These are phyloP conservation scores for Panicum virgatum DNA, from an alignment of 202 grass and related monocot genomes.

Conservation along the genomic window DNA sequence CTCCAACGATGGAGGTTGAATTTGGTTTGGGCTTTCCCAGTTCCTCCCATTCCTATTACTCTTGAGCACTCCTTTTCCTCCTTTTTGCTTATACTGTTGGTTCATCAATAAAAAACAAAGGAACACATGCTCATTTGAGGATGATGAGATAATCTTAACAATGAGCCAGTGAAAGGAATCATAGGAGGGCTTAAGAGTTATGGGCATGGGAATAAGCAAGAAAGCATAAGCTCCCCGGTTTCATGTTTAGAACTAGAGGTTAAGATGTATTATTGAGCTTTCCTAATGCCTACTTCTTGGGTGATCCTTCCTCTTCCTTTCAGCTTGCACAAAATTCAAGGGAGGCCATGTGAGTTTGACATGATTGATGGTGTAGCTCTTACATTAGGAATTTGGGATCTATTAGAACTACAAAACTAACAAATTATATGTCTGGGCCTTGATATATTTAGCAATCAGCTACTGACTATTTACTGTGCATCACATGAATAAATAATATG, in stretches of 20 bases:
- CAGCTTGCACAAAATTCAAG: background rate
- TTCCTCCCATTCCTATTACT: conserved; percentile 32
- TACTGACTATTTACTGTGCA: background rate
- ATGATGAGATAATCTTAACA: background rate
- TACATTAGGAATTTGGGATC: background rate
- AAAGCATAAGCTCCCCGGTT: background rate
- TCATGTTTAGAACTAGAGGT: background rate
- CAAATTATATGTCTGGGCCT: no score
- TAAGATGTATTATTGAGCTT: background rate
- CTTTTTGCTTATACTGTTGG: conserved; percentile 10
- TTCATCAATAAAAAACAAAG: background rate
- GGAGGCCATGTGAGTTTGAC: background rate
- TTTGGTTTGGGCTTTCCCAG: background rate
- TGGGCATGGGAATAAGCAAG: background rate
- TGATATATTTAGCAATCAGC: no score
- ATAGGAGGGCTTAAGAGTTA: background rate
- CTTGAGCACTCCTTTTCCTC: conserved; percentile 15
- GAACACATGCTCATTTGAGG: background rate
- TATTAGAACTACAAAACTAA: background rate
- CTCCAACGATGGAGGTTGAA: background rate
- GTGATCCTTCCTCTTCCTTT: conserved; percentile 24
- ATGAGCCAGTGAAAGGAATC: background rate
- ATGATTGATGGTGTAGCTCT: background rate
- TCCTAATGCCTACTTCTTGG: conserved; percentile 34
- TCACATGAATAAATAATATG: background rate